These are phyloP conservation scores for Narthecium ossifragum DNA, from an alignment of 106 monocot genomes.

Conservation along the genomic window DNA sequence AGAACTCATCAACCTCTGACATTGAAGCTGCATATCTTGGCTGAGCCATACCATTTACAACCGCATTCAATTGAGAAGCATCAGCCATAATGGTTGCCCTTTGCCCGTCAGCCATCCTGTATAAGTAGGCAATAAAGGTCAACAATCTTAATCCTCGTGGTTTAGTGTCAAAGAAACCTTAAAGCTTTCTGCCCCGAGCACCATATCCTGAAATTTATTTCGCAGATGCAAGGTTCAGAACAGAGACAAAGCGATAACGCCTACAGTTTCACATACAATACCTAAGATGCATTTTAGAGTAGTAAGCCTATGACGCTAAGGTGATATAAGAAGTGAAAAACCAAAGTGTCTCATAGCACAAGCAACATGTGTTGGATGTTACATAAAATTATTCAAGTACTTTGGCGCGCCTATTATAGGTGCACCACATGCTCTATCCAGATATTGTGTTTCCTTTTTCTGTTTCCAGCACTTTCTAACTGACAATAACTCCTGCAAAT, in stretches of 20 bases:
- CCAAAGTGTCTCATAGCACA: too few species aligned
- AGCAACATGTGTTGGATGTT: too few species aligned
- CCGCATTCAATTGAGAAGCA: slow-evolving; percentile 27
- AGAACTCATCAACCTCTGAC: slow-evolving; percentile 82
- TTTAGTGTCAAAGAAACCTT: too few species aligned
- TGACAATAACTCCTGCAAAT: too few species aligned
- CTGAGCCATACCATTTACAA: slow-evolving; percentile 25
- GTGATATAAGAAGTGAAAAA: too few species aligned
- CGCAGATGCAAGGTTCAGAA: not conserved
- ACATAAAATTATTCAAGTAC: too few species aligned
- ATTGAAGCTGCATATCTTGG: slow-evolving; percentile 33
- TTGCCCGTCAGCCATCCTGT: slow-evolving; percentile 26
- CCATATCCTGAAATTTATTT: not conserved
- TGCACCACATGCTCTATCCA: too few species aligned
- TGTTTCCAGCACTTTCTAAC: too few species aligned
- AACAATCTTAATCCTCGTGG: not conserved
- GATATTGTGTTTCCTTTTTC: too few species aligned
- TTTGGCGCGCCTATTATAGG: too few species aligned
- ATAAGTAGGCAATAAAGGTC: not conserved
- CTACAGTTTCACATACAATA: too few species aligned
- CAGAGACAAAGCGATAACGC: not conserved
- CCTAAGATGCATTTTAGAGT: not conserved
- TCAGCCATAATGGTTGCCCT: slow-evolving; percentile 48
- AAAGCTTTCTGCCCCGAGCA: too few species aligned
- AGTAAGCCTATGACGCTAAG: not conserved